phyloP scores from a whole-genome alignment of 176 grass and related monocot species.

The Avena sativa region DNA sequence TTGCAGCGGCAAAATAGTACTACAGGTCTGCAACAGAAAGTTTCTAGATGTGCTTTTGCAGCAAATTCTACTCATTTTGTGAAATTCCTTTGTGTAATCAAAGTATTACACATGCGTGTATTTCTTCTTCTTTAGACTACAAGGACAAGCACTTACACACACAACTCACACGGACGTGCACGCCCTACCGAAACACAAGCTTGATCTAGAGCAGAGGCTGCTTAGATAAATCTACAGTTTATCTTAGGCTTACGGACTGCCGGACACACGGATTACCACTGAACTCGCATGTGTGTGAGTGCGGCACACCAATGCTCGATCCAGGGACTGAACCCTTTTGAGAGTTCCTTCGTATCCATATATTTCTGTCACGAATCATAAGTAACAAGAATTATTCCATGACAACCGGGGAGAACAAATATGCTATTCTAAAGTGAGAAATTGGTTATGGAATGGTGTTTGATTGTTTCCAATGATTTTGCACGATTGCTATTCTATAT shows the following conservation, averaged over 20 bases:
- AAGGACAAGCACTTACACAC: not conserved
- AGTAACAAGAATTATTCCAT: conserved; percentile 40
- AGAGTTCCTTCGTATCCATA: not conserved
- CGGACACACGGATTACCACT: not conserved
- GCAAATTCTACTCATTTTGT: conserved; percentile 32
- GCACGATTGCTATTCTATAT: conserved; percentile 15
- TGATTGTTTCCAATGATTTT: conserved; percentile 20
- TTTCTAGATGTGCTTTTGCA: conserved; percentile 3
- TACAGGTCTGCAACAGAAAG: conserved; percentile 50
- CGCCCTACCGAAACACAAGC: not conserved
- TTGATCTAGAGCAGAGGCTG: not conserved
- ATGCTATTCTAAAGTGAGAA: conserved; percentile 14
- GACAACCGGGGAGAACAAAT: conserved; percentile 5
- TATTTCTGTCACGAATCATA: not conserved
- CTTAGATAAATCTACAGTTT: not conserved
- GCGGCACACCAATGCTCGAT: not conserved
- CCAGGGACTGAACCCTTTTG: not conserved
- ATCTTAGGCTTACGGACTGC: not conserved
- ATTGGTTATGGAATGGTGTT: conserved; percentile 15
- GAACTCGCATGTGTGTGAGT: not conserved
- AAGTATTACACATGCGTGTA: conserved; percentile 1
- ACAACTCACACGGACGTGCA: not conserved
- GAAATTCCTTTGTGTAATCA: conserved; percentile 11
- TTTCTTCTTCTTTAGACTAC: conserved; percentile 6
- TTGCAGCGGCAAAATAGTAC: conserved; percentile 51